Percentiles rank a stretch among this genome's conserved stretches.
Evolutionary conservation across 2,329 filamentous ascomycete genomes (phyloP).

Genomic region (Xylaria arbuscula): DNA sequence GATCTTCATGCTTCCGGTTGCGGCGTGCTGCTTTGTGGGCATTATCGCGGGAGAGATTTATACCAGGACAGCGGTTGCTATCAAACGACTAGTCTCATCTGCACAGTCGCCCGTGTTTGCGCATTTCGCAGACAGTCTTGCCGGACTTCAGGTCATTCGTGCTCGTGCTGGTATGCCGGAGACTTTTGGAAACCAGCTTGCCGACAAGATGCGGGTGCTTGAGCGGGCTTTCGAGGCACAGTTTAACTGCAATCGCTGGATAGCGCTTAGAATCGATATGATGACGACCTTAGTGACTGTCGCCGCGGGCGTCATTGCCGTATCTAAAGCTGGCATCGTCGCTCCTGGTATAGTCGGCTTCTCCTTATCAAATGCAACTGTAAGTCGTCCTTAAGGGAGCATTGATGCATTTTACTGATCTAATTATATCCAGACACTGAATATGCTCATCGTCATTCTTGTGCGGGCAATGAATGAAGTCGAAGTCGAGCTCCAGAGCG

Average conservation of each 20-base stretch:
- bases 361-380: conserved; percentile 67
- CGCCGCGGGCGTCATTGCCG: conserved; percentile 63
- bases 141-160: conserved; percentile 63
- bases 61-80: conserved; percentile 56
- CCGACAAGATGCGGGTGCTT: conserved; percentile 61
- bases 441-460: conserved; percentile 62
- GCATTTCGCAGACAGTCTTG: conserved; percentile 65
- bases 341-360: conserved; percentile 66
- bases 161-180: conserved; percentile 61
- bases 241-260: conserved; percentile 69
- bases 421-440: conserved; percentile 53
- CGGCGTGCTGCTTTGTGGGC: conserved; percentile 53
- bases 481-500: conserved; percentile 67
- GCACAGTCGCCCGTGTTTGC: conserved; percentile 66
- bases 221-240: conserved; percentile 61
- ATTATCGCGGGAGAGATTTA: conserved; percentile 58
- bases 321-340: conserved; percentile 59
- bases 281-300: conserved; percentile 64
- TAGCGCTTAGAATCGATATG: conserved; percentile 65
- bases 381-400: conserved; percentile 28
- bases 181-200: conserved; percentile 61
- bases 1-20: conserved; percentile 57
- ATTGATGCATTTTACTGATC: conserved; percentile 24
- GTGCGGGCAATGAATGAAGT: conserved; percentile 67
- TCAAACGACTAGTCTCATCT: conserved; percentile 56